Conservation (phyloP, 768 basidiomycete genomes). For the Arthromyces matolae region DNA sequence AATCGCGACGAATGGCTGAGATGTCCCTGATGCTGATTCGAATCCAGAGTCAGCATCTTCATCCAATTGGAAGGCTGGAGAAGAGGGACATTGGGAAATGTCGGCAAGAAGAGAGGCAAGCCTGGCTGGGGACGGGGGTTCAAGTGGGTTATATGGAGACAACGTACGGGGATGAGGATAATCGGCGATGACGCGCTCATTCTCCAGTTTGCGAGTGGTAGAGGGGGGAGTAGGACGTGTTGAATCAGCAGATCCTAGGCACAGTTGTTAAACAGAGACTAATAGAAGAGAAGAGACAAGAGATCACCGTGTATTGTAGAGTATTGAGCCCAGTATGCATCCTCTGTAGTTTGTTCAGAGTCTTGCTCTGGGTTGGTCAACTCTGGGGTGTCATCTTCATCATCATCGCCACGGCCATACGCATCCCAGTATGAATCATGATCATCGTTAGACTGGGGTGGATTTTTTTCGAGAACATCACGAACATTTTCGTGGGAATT, state of each 20-base stretch:
- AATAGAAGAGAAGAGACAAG: background rate
- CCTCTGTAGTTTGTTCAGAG: slow-evolving; percentile 35
- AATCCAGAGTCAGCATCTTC: slow-evolving; percentile 22
- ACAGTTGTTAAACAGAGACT: slow-evolving; percentile 3
- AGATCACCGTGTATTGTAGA: slow-evolving; percentile 61
- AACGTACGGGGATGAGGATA: slow-evolving; percentile 24
- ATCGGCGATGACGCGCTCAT: slow-evolving; percentile 31
- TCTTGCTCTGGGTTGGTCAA: slow-evolving; percentile 17
- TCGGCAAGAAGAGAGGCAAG: slow-evolving; percentile 40
- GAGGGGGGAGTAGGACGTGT: slow-evolving; percentile 54
- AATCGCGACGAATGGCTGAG: slow-evolving; percentile 12
- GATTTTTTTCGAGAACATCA: slow-evolving; percentile 24
- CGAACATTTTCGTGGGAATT: slow-evolving; percentile 29
- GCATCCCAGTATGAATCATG: slow-evolving; percentile 69
- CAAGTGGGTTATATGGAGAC: slow-evolving; percentile 36
- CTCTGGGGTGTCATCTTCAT: slow-evolving; percentile 17
- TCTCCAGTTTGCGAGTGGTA: slow-evolving; percentile 23
- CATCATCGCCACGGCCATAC: slow-evolving; percentile 42
- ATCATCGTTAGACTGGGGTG: slow-evolving; percentile 32
- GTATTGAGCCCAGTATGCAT: slow-evolving; percentile 79
- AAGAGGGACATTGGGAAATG: slow-evolving; percentile 24
- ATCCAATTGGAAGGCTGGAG: slow-evolving; percentile 21
- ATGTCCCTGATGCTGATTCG: slow-evolving; percentile 21
- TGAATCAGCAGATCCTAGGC: slow-evolving; percentile 69
- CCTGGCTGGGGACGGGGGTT: slow-evolving; percentile 37